Conservation (phyloP, 2,329 filamentous ascomycete genomes). For the Pseudogymnoascus sp. region DNA sequence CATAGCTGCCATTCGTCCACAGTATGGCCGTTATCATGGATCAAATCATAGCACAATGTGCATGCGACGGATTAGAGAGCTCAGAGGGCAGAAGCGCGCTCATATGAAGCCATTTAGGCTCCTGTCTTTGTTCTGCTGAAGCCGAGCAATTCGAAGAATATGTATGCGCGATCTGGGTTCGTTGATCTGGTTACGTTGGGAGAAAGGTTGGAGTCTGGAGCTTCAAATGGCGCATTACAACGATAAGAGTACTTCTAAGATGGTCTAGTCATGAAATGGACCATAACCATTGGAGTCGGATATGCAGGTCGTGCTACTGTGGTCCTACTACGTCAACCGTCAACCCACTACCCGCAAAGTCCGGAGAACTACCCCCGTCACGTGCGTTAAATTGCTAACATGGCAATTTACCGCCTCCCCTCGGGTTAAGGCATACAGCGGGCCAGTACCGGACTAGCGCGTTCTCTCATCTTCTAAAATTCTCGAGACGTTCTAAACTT, state of each 20-base stretch:
- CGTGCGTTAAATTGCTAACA: background rate
- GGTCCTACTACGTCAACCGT: conserved; percentile 7
- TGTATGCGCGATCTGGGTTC: background rate
- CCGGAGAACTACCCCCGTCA: background rate
- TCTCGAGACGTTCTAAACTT: conserved; percentile 14
- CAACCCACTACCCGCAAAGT: conserved; percentile 2
- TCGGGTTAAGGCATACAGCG: conserved; percentile 1
- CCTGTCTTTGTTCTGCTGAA: conserved; percentile 1
- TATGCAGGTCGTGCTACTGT: conserved; percentile 1
- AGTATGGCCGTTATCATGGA: conserved; percentile 7
- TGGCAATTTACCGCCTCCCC: background rate
- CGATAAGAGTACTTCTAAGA: conserved; percentile 2
- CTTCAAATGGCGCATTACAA: conserved; percentile 7
- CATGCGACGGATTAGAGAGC: background rate
- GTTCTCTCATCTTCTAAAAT: conserved; percentile 16
- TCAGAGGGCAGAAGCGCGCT: conserved; percentile 1
- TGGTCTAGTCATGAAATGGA: conserved; percentile 7
- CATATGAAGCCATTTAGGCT: conserved; percentile 6
- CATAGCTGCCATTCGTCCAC: conserved; percentile 12
- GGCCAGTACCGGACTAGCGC: conserved; percentile 8
- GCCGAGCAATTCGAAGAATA: background rate
- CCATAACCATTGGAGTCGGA: conserved; percentile 4
- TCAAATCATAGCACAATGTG: conserved; percentile 7
- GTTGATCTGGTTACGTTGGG: background rate
- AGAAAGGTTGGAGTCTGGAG: background rate